Base-by-base conservation (phyloP, 306 rosid species). In the Vigna nakashimae region DNA sequence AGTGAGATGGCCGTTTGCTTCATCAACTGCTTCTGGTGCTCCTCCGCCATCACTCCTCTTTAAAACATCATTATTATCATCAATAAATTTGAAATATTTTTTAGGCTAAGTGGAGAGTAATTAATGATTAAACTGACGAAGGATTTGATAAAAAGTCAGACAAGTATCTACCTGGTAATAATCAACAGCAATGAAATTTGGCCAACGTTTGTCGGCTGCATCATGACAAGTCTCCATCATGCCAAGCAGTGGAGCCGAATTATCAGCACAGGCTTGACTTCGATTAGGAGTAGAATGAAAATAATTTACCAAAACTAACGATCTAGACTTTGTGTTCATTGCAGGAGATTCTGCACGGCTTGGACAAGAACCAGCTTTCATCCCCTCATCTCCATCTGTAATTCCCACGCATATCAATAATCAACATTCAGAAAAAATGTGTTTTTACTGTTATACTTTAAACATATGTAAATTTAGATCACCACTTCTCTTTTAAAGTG, bases 31-130 rank as follows among this genome's bases (percentile, higher is more conserved):
- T 80, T 92, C 90, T n/a, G 98, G 72, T 69, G 96, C 97, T 74
- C 99, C 99, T 56, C 98, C 96, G 1, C 99, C 99, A 65, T 96
- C 99, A 83, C 77, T 96, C 67, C 86, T 91, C 99, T 96, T 79
- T 82, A 88, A 30, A 62, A 71, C 73, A 84, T 32, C 69, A 81
- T 67, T 48, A 66, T 50, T 13, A 55, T 26, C n/a, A 22, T 45
- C 65, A 79, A 78, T 42, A 28, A 17, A 56, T 65, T 26, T 74
- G 20, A 42, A 75, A 59, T 48, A 6, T 34, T 18, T 22, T 26
- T 55, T 43, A 17, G 72, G 72, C 26, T 17, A 56, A 24, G 77
- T 65, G 14, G 38, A 65, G 63, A 65, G 17, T 24, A 52, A 32
- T 40, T 13, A 73, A 42, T 11, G n/a, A 43, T 42, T 45, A 43